Evolutionary conservation across 1,284 basidiomycete species (phyloP).

Genomic region (Cutaneotrichosporon cutaneum): DNA sequence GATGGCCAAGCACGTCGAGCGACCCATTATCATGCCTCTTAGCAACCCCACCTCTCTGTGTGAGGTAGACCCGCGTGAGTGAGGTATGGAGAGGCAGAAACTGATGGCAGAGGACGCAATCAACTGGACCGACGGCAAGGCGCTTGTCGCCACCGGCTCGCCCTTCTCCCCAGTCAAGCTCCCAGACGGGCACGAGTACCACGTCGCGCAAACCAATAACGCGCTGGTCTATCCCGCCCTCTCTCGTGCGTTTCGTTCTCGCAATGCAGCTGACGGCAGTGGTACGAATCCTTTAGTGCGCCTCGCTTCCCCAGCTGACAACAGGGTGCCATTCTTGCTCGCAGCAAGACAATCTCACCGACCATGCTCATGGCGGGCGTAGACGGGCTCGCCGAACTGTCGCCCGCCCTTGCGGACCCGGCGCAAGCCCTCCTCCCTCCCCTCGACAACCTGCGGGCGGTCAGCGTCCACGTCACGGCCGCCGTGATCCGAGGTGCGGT

Average conservation of each 20-base stretch:
- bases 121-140: conserved; percentile 69
- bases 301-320: neutral
- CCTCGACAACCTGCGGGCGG: conserved; percentile 70
- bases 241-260: too few relatives aligned
- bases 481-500: conserved; percentile 77
- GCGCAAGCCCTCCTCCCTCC: conserved; percentile 59
- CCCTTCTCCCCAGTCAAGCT: conserved; percentile 74
- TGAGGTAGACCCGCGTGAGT: conserved; percentile 64
- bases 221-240: conserved; percentile 77
- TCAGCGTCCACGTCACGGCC: conserved; percentile 58
- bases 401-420: conserved; percentile 68
- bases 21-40: conserved; percentile 78
- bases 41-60: conserved; percentile 76
- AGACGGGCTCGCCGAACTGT: conserved; percentile 65
- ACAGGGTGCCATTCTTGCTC: conserved; percentile 58
- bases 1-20: conserved; percentile 68
- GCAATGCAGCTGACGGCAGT: conserved; percentile 55
- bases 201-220: conserved; percentile 55
- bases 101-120: conserved; percentile 34
- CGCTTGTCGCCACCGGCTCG: conserved; percentile 74
- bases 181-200: conserved; percentile 57
- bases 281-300: too few relatives aligned
- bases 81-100: neutral
- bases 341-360: conserved; percentile 65
- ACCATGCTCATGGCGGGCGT: conserved; percentile 68